phyloP scores from a whole-genome alignment of 495 filamentous ascomycete species.

The Aspergillus homomorphus region DNA sequence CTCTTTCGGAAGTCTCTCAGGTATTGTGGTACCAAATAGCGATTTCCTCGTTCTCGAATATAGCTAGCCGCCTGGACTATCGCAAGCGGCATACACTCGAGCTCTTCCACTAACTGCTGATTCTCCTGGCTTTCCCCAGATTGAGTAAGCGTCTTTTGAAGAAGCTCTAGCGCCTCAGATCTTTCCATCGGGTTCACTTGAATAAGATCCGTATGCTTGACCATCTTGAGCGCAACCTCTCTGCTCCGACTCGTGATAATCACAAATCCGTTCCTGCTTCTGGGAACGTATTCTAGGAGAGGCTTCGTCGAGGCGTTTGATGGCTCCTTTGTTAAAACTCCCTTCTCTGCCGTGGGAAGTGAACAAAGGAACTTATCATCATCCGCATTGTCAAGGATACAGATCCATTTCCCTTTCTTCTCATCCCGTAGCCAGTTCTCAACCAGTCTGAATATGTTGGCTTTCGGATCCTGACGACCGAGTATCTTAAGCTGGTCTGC shows the following conservation, averaged over 20 bases:
- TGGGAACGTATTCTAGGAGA: constrained; percentile 37
- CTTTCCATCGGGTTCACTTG: constrained; percentile 33
- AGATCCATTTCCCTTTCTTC: constrained; percentile 15
- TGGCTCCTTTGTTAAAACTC: constrained; percentile 6
- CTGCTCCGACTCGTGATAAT: constrained; percentile 40
- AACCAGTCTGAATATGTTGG: constrained; percentile 39
- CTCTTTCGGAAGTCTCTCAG: constrained; percentile 31
- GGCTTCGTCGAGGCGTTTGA: not conserved
- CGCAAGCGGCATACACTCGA: constrained; percentile 49
- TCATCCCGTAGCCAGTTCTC: constrained; percentile 37
- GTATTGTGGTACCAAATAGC: constrained; percentile 32
- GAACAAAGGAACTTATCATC: constrained; percentile 20
- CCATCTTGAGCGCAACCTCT: constrained; percentile 21
- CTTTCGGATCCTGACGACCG: constrained; percentile 34
- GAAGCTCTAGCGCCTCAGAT: constrained; percentile 30
- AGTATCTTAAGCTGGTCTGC: constrained; percentile 34
- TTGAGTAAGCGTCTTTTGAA: constrained; percentile 39
- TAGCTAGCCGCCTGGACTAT: constrained; percentile 50
- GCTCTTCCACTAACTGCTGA: constrained; percentile 31
- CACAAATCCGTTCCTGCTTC: constrained; percentile 34
- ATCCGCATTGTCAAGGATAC: constrained; percentile 10
- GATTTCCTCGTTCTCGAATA: constrained; percentile 31
- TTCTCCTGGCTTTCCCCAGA: constrained; percentile 13
- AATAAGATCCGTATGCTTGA: constrained; percentile 37
- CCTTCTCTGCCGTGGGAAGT: no score